A percentile compares a stretch with the other conserved stretches of the same genome.
Evolutionary conservation across 139 green algal species (phyloP).

Genomic region (Chlorella sp.): DNA sequence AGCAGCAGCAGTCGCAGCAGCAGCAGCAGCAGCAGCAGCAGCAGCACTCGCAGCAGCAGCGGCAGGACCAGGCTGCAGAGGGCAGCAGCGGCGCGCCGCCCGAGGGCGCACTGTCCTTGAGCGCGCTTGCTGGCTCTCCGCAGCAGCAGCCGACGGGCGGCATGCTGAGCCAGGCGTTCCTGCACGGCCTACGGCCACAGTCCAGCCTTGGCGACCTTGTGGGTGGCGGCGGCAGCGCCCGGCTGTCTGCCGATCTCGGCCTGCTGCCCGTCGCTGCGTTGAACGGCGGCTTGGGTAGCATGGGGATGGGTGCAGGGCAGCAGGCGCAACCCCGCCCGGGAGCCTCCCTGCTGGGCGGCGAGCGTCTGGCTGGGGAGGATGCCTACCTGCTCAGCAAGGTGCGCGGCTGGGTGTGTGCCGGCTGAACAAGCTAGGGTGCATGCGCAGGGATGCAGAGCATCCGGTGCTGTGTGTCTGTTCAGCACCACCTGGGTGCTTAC

Average conservation of each 20-base stretch:
- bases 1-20: conserved; percentile 2
- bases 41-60: neutral
- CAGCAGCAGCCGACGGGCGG: neutral
- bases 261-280: too few species aligned
- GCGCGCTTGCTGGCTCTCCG: neutral
- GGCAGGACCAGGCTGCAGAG: too few species aligned
- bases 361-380: neutral
- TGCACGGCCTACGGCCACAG: neutral
- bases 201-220: neutral
- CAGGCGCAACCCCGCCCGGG: too few species aligned
- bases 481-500: too few species aligned
- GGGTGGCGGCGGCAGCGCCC: too few species aligned
- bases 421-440: too few species aligned
- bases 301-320: neutral
- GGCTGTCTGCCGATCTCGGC: too few species aligned
- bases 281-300: too few species aligned
- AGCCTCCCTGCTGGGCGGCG: neutral
- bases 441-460: too few species aligned
- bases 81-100: neutral
- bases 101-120: neutral
- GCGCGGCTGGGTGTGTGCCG: too few species aligned
- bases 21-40: conserved; percentile 1
- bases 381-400: conserved; percentile 15
- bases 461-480: too few species aligned
- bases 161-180: too few species aligned